phyloP scores from a whole-genome alignment of 75 land plant genomes.

The Isoetes taiwanensis region DNA sequence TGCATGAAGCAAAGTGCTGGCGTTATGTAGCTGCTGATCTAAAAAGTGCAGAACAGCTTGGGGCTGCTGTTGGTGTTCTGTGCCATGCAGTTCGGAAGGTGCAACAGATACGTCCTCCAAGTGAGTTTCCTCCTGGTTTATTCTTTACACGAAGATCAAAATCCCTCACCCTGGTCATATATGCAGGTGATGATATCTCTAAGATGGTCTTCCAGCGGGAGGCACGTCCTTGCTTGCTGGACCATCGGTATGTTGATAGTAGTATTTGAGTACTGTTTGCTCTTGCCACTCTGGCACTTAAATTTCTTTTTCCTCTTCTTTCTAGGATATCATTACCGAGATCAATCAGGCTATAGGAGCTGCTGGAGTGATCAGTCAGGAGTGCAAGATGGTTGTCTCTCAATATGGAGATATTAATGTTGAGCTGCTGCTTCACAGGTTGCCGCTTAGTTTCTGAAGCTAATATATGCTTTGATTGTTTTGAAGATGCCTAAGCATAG shows the following conservation, averaged over 20 bases:
- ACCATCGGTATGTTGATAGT: too few species aligned
- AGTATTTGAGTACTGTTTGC: too few species aligned
- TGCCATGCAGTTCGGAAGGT: slow-evolving; percentile 24
- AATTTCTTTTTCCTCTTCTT: too few species aligned
- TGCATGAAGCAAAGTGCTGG: slow-evolving; percentile 44
- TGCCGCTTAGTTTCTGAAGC: too few species aligned
- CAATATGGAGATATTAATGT: slow-evolving; percentile 41
- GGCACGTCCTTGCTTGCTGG: too few species aligned
- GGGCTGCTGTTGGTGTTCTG: slow-evolving; percentile 46
- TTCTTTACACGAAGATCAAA: too few species aligned
- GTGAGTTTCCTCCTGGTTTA: too few species aligned
- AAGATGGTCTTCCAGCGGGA: too few species aligned
- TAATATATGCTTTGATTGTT: neutral
- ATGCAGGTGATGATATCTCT: too few species aligned
- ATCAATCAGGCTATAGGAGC: slow-evolving; percentile 57
- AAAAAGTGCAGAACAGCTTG: slow-evolving; percentile 28
- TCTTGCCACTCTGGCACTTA: too few species aligned
- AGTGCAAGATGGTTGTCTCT: slow-evolving; percentile 37
- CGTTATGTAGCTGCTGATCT: slow-evolving; percentile 41
- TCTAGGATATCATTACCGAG: slow-evolving; percentile 38
- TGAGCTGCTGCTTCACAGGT: slow-evolving; percentile 39
- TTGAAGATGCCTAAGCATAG: neutral
- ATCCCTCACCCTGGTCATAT: too few species aligned
- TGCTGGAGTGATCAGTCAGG: slow-evolving; percentile 37
- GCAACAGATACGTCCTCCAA: slow-evolving; percentile 37